Evolutionary conservation across 306 rosid species (phyloP).

Genomic region (Carpinus viminea): DNA sequence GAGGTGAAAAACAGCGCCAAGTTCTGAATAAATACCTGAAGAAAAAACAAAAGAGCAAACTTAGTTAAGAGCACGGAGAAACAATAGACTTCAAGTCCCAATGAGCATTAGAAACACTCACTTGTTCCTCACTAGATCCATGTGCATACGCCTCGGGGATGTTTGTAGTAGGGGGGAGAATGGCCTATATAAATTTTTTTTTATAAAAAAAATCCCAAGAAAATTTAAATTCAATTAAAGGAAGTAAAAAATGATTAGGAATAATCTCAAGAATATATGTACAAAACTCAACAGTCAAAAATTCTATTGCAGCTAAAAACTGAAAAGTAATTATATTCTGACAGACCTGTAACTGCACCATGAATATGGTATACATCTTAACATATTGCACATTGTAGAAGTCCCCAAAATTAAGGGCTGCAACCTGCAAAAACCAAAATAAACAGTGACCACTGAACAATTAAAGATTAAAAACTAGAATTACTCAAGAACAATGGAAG

Average conservation of each 20-base stretch:
- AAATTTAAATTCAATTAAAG: background rate
- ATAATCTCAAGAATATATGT: background rate
- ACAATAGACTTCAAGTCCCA: background rate
- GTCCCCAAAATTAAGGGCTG: constrained; percentile 78
- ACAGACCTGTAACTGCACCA: constrained; percentile 90
- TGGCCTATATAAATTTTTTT: constrained; percentile 40
- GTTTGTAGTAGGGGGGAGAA: constrained; percentile 80
- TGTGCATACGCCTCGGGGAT: constrained; percentile 86
- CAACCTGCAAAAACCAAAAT: constrained; percentile 62
- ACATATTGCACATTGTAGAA: constrained; percentile 75
- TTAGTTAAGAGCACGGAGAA: constrained; percentile 14
- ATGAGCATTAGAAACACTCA: constrained; percentile 22
- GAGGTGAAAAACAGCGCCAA: constrained; percentile 94
- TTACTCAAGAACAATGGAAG: constrained; percentile 1
- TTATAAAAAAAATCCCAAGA: background rate
- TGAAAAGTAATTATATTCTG: constrained; percentile 4
- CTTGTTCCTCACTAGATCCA: constrained; percentile 93
- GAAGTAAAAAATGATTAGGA: background rate
- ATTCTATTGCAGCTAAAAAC: background rate
- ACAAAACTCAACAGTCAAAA: background rate
- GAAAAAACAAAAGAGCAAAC: constrained; percentile 13
- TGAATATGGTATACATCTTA: constrained; percentile 85
- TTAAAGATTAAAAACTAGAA: background rate
- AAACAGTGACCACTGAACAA: constrained; percentile 8
- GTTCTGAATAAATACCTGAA: constrained; percentile 90